Evolutionary conservation across 768 basidiomycete genomes (phyloP).

Genomic region (Suillus fuscotomentosus): DNA sequence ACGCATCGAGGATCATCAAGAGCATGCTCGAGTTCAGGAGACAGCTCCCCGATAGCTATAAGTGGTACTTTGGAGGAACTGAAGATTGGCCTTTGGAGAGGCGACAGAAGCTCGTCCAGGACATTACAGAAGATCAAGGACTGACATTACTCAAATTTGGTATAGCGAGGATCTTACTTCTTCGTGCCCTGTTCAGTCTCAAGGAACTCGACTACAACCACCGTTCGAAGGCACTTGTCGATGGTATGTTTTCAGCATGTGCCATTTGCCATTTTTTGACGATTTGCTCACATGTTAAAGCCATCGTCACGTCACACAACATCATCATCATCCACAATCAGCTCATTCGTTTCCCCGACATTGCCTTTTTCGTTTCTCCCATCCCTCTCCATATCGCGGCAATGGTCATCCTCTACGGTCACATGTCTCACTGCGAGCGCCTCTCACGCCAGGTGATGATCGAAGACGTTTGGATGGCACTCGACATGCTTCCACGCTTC

Average conservation of each 20-base stretch:
- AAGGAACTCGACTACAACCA: slow-evolving; percentile 67
- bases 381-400: slow-evolving; percentile 88
- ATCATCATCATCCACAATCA: slow-evolving; percentile 83
- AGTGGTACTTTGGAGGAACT: slow-evolving; percentile 75
- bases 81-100: slow-evolving; percentile 70
- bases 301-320: slow-evolving; percentile 85
- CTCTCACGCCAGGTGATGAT: slow-evolving; percentile 63
- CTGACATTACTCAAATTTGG: slow-evolving; percentile 81
- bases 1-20: slow-evolving; percentile 78
- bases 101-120: slow-evolving; percentile 63
- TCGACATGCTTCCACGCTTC: slow-evolving; percentile 86
- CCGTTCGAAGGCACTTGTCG: slow-evolving; percentile 69
- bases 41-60: slow-evolving; percentile 69
- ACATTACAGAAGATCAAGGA: slow-evolving; percentile 78
- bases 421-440: slow-evolving; percentile 74
- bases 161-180: slow-evolving; percentile 73
- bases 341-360: slow-evolving; percentile 81
- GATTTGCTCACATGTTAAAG: slow-evolving; percentile 33
- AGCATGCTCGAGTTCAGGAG: slow-evolving; percentile 70
- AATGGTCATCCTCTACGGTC: slow-evolving; percentile 88
- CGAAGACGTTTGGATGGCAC: slow-evolving; percentile 84
- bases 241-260: slow-evolving; percentile 50
- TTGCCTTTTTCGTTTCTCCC: slow-evolving; percentile 86
- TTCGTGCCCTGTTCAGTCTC: slow-evolving; percentile 77
- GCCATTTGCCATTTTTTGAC: slow-evolving; percentile 6